phyloP scores from a whole-genome alignment of 768 basidiomycete genomes.

The Arthromyces matolae region DNA sequence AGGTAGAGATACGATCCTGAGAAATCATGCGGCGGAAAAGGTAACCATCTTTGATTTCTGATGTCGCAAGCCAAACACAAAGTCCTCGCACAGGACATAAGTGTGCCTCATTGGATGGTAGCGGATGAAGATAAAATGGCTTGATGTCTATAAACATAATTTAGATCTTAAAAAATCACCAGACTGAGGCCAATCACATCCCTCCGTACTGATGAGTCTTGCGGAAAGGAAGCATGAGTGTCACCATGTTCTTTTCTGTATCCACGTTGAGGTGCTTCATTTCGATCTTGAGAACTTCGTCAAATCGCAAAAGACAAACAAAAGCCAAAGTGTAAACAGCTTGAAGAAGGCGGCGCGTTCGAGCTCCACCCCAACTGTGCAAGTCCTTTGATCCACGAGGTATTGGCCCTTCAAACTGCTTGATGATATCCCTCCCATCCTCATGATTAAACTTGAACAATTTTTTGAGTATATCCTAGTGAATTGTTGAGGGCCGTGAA shows the following conservation, averaged over 20 bases:
- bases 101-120: conserved; percentile 24
- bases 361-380: conserved; percentile 28
- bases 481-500: no score
- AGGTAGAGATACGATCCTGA: conserved; percentile 23
- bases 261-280: conserved; percentile 20
- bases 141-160: conserved; percentile 29
- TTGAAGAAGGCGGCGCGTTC: conserved; percentile 23
- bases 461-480: conserved; percentile 21
- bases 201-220: conserved; percentile 30
- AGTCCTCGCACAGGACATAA: conserved; percentile 33
- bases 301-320: conserved; percentile 29
- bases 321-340: conserved; percentile 31
- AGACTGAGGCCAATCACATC: no score
- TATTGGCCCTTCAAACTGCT: conserved; percentile 13
- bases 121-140: conserved; percentile 24
- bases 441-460: conserved; percentile 25
- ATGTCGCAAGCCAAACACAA: conserved; percentile 24
- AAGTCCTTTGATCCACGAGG: conserved; percentile 2
- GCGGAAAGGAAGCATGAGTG: conserved; percentile 21
- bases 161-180: no score
- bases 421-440: conserved; percentile 17
- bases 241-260: conserved; percentile 13
- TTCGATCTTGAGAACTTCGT: conserved; percentile 33
- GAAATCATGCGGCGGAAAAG: conserved; percentile 30
- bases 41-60: conserved; percentile 24